Evolutionary conservation across 2,329 filamentous ascomycete species (phyloP).

Genomic region (Ceratocystis colombiana): DNA sequence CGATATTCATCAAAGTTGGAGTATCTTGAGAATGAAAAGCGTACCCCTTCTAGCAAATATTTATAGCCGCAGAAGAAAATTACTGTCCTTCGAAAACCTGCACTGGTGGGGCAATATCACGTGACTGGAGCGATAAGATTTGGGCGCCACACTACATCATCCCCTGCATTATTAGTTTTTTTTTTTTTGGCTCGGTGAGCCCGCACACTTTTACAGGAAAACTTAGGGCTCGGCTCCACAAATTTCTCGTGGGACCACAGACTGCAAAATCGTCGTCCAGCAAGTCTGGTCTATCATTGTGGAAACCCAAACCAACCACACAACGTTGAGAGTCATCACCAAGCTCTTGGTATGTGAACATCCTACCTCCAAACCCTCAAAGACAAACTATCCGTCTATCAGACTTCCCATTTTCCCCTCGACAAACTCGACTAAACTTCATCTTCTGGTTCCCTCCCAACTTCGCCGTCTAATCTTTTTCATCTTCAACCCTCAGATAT

Average conservation of each 20-base stretch:
- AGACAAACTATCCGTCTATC: constrained; percentile 1
- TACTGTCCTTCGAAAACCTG: constrained; percentile 30
- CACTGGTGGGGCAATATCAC: neutral
- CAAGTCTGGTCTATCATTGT: constrained; percentile 26
- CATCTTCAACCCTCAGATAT: constrained; percentile 31
- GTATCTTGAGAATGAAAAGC: neutral
- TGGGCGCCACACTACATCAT: constrained; percentile 4
- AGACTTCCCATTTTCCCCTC: constrained; percentile 1
- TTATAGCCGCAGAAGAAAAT: constrained; percentile 27
- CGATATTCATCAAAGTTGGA: neutral
- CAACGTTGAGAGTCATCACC: constrained; percentile 26
- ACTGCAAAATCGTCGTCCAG: constrained; percentile 25
- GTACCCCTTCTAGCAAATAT: neutral
- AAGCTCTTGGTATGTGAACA: constrained; percentile 27
- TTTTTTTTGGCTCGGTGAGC: constrained; percentile 15
- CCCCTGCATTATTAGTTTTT: neutral
- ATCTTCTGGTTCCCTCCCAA: constrained; percentile 13
- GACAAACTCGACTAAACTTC: constrained; percentile 25
- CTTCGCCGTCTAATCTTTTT: constrained; percentile 27
- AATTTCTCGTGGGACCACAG: constrained; percentile 23
- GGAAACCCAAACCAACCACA: constrained; percentile 26
- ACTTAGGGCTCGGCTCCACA: constrained; percentile 26
- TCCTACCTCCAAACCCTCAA: constrained; percentile 23
- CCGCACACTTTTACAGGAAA: constrained; percentile 24
- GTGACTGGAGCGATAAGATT: neutral